A percentile compares a stretch with the other conserved stretches of the same genome.
These are phyloP conservation scores for Pseudoneurospora amorphoporcata DNA, from an alignment of 495 filamentous ascomycete species.

Conservation along the genomic window DNA sequence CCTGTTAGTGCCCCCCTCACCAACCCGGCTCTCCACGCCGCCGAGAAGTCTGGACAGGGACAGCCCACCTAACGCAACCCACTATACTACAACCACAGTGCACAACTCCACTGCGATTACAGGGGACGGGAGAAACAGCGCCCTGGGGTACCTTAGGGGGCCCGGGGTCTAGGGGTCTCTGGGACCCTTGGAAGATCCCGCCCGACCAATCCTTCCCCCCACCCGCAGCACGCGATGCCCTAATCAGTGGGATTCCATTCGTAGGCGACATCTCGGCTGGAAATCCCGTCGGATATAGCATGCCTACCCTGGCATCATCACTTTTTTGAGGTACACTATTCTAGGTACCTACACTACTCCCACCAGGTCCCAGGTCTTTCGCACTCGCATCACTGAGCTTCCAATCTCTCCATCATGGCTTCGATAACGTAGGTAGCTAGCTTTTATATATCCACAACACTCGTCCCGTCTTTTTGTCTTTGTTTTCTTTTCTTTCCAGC, in stretches of 20 bases:
- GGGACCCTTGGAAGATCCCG: too few relatives aligned
- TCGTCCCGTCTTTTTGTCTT: too few relatives aligned
- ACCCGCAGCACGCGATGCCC: too few relatives aligned
- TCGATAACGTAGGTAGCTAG: not conserved
- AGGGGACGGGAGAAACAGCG: not conserved
- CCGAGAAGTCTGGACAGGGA: not conserved
- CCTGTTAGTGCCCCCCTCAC: not conserved
- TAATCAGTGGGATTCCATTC: too few relatives aligned
- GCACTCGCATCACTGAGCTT: not conserved
- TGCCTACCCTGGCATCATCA: not conserved
- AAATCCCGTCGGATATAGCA: not conserved
- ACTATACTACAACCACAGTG: not conserved
- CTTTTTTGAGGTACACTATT: not conserved
- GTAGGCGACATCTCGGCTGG: too few relatives aligned
- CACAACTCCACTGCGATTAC: not conserved
- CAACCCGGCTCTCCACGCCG: not conserved
- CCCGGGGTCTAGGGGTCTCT: too few relatives aligned
- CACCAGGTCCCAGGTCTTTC: not conserved
- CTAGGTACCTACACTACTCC: too few relatives aligned
- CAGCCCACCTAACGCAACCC: not conserved
- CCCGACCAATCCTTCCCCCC: too few relatives aligned
- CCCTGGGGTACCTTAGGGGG: not conserved
- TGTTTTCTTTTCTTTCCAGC: not conserved
- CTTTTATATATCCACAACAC: too few relatives aligned
- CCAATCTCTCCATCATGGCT: not conserved